Conservation (phyloP, 331 rosid genomes). For the Ulmus americana region DNA sequence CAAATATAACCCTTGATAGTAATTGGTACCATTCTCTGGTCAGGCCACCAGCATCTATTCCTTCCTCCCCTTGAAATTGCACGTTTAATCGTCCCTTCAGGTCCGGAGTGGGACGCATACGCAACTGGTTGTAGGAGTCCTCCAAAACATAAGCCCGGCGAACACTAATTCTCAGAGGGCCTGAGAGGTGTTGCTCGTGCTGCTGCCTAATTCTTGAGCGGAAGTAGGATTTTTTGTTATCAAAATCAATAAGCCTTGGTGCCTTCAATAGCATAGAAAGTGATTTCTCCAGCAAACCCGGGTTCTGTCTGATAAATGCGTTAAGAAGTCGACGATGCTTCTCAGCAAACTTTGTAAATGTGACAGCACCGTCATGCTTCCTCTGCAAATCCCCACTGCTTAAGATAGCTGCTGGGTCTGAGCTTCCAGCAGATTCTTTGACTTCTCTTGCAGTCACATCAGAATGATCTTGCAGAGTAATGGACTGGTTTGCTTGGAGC, state of each 20-base stretch:
- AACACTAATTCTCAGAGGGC: slow-evolving; percentile 82
- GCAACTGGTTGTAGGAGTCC: slow-evolving; percentile 90
- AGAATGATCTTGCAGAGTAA: slow-evolving; percentile 55
- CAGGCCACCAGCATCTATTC: slow-evolving; percentile 98
- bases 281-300: slow-evolving; percentile 86
- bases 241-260: slow-evolving; percentile 92
- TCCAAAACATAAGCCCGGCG: slow-evolving; percentile 95
- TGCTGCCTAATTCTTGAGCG: slow-evolving; percentile 96
- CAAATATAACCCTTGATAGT: slow-evolving; percentile 88
- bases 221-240: slow-evolving; percentile 87
- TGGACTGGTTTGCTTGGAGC: slow-evolving; percentile 70
- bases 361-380: slow-evolving; percentile 66
- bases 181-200: slow-evolving; percentile 84
- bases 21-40: slow-evolving; percentile 99
- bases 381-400: slow-evolving; percentile 54
- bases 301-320: slow-evolving; percentile 95
- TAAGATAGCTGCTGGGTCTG: slow-evolving; percentile 37
- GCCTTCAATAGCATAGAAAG: slow-evolving; percentile 96
- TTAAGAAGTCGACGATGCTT: slow-evolving; percentile 92
- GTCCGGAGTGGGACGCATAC: slow-evolving; percentile 88
- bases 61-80: slow-evolving; percentile 98
- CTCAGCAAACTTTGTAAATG: slow-evolving; percentile 88
- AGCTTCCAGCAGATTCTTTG: slow-evolving; percentile 70
- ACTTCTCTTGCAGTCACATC: slow-evolving; percentile 84
- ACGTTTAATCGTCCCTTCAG: slow-evolving; percentile 87